phyloP scores from a whole-genome alignment of 75 land plant species.

The Pinus taeda region DNA sequence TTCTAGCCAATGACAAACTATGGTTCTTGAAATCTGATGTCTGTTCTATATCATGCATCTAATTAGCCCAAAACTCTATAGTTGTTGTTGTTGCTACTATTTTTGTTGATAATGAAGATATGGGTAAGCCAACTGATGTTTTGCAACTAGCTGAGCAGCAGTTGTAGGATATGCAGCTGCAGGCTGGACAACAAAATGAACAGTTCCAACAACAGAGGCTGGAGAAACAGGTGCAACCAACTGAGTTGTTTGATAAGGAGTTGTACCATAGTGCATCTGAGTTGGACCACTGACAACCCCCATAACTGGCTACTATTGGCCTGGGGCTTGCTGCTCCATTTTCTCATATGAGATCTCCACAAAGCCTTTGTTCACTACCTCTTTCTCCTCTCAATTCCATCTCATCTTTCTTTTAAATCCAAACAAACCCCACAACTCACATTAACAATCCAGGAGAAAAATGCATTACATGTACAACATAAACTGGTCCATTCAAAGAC shows the following conservation, averaged over 20 bases:
- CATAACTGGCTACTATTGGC: slow-evolving; percentile 24
- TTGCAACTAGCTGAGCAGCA: slow-evolving; percentile 32
- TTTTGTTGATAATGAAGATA: slow-evolving; percentile 73
- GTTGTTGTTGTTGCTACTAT: slow-evolving; percentile 71
- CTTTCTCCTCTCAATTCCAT: not conserved
- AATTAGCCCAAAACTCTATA: slow-evolving; percentile 66
- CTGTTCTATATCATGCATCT: slow-evolving; percentile 70
- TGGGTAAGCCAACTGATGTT: slow-evolving; percentile 54
- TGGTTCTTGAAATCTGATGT: slow-evolving; percentile 78
- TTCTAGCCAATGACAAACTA: slow-evolving; percentile 72
- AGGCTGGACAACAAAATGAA: slow-evolving; percentile 26
- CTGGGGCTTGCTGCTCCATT: slow-evolving; percentile 37
- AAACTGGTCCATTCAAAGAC: not conserved
- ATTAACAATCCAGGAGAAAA: not conserved
- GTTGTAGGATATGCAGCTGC: slow-evolving; percentile 17
- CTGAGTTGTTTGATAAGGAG: slow-evolving; percentile 38
- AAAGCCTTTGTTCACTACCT: not conserved
- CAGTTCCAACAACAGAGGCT: slow-evolving; percentile 17
- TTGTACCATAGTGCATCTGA: slow-evolving; percentile 34
- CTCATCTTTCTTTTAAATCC: not conserved
- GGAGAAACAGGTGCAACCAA: slow-evolving; percentile 32
- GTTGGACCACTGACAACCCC: slow-evolving; percentile 33
- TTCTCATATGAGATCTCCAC: not conserved
- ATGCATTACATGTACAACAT: not conserved
- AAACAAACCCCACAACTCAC: not conserved